A percentile compares a stretch with the other conserved stretches of the same genome.
Conservation (phyloP, 1,284 basidiomycete species). For the Moesziomyces aphidis region DNA sequence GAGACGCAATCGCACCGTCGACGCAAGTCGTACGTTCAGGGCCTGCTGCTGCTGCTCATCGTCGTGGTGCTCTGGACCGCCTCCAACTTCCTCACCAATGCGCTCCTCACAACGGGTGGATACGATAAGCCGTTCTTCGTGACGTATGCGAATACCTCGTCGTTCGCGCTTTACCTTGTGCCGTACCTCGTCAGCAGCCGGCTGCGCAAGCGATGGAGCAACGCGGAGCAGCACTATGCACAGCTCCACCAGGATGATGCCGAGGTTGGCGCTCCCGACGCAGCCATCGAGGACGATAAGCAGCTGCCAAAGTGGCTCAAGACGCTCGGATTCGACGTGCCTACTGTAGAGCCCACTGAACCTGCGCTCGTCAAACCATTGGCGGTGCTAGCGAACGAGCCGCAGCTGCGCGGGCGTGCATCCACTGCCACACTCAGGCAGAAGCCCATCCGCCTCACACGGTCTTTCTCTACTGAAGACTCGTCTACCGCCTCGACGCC, state of each 20-base stretch:
- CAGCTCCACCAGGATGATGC: constrained; percentile 16
- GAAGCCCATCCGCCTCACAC: constrained; percentile 27
- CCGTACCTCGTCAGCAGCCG: constrained; percentile 71
- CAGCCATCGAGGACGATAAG: constrained; percentile 19
- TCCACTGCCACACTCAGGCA: constrained; percentile 15
- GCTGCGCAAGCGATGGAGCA: constrained; percentile 26
- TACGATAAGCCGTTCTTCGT: constrained; percentile 70
- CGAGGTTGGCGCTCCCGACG: constrained; percentile 5
- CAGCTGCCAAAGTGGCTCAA: constrained; percentile 47
- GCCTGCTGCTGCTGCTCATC: constrained; percentile 78
- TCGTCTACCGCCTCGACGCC: constrained; percentile 37
- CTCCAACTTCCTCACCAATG: constrained; percentile 66
- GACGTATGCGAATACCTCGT: constrained; percentile 87
- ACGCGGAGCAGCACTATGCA: constrained; percentile 1
- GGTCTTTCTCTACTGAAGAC: constrained; percentile 23
- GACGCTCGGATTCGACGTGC: constrained; percentile 57
- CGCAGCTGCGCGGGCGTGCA: constrained; percentile 16
- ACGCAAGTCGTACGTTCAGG: constrained; percentile 73
- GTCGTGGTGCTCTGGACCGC: constrained; percentile 85
- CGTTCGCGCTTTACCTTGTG: constrained; percentile 89
- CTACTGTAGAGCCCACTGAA: constrained; percentile 15
- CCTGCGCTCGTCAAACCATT: constrained; percentile 23
- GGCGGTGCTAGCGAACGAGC: constrained; percentile 17
- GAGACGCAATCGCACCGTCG: constrained; percentile 23
- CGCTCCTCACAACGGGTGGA: constrained; percentile 60